Conservation (phyloP, 2,329 filamentous ascomycete genomes). For the Alternaria ethzedia region DNA sequence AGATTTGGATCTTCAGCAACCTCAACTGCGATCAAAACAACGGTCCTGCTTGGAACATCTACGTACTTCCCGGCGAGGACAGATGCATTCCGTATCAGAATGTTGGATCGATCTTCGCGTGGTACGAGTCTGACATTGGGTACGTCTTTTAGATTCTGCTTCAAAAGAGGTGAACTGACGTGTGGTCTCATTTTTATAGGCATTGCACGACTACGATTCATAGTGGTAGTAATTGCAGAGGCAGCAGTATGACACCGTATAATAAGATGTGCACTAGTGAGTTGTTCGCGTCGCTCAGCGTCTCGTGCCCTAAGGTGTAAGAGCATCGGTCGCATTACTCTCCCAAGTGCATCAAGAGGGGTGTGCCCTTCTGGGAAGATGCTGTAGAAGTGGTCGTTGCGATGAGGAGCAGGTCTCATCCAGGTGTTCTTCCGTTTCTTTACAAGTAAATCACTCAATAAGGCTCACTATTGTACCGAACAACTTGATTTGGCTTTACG, state of each 20-base stretch:
- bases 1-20: constrained; percentile 1
- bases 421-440: background rate
- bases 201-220: background rate
- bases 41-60: background rate
- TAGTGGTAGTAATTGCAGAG: background rate
- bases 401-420: background rate
- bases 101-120: background rate
- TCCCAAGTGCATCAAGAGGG: background rate
- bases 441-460: background rate
- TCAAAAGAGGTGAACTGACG: background rate
- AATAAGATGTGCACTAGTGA: background rate
- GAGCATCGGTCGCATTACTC: background rate
- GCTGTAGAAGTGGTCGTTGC: background rate
- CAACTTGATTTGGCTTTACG: background rate
- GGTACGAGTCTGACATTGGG: constrained; percentile 4
- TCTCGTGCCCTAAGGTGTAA: background rate
- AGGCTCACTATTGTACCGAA: background rate
- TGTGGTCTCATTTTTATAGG: background rate
- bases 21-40: background rate
- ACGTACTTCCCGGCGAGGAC: background rate
- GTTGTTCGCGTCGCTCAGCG: background rate
- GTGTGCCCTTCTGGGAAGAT: background rate
- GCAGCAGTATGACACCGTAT: background rate
- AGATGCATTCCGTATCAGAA: background rate
- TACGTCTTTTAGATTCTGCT: background rate